Conservation (phyloP, 2,329 filamentous ascomycete species). For the Sphaceloma murrayae region DNA sequence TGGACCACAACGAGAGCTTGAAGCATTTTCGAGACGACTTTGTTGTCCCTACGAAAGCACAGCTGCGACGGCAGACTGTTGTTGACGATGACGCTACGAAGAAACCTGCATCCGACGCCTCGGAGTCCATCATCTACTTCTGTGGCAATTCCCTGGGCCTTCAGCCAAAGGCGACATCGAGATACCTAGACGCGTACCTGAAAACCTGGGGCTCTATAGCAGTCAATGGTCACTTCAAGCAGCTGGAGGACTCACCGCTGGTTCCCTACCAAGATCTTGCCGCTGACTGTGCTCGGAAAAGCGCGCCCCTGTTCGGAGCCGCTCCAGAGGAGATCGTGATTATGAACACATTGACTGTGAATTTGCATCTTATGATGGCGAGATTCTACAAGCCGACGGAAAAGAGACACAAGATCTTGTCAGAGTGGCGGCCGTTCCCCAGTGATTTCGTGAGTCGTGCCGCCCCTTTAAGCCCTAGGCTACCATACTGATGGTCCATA, state of each 20-base stretch:
- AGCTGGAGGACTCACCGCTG: constrained; percentile 57
- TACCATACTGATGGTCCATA: constrained; percentile 25
- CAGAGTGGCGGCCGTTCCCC: constrained; percentile 86
- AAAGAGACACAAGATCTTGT: constrained; percentile 64
- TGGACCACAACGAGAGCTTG: constrained; percentile 28
- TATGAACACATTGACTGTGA: constrained; percentile 79
- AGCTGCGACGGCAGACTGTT: constrained; percentile 56
- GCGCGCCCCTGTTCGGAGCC: constrained; percentile 66
- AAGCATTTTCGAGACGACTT: constrained; percentile 54
- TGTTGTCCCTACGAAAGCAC: constrained; percentile 63
- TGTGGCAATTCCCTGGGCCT: constrained; percentile 84
- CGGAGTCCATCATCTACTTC: constrained; percentile 59
- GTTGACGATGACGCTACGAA: constrained; percentile 18
- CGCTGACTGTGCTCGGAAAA: constrained; percentile 59
- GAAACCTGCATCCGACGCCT: constrained; percentile 22
- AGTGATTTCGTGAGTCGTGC: constrained; percentile 47
- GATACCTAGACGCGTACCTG: constrained; percentile 63
- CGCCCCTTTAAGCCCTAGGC: background rate
- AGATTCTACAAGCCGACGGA: constrained; percentile 68
- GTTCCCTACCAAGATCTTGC: constrained; percentile 70
- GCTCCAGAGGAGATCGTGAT: constrained; percentile 66
- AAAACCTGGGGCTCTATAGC: constrained; percentile 77
- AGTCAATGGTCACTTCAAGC: constrained; percentile 72
- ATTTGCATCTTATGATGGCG: constrained; percentile 72
- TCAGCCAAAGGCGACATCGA: constrained; percentile 59